A percentile compares a stretch with the other conserved stretches of the same genome.
phyloP scores from a whole-genome alignment of 2,329 filamentous ascomycete species.

The Alternaria consortialis region DNA sequence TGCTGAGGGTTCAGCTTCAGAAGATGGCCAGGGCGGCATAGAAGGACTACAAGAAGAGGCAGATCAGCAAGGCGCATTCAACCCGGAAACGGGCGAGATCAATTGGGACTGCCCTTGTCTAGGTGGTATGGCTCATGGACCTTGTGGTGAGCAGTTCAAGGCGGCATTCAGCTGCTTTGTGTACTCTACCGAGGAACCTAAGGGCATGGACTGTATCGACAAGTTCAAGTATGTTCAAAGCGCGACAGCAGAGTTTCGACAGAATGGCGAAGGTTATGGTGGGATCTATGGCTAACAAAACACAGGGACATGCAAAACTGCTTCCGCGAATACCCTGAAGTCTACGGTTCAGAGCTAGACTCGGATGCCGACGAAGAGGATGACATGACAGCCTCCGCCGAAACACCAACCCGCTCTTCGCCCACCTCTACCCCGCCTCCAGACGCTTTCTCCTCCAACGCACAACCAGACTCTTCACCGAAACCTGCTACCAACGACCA shows the following conservation, averaged over 20 bases:
- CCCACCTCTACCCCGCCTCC: neutral
- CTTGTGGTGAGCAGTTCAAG: constrained; percentile 95
- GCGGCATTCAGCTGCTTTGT: constrained; percentile 98
- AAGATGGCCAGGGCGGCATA: constrained; percentile 48
- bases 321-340: constrained; percentile 89
- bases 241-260: neutral
- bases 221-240: constrained; percentile 83
- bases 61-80: constrained; percentile 88
- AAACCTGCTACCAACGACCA: constrained; percentile 15
- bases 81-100: constrained; percentile 98
- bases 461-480: constrained; percentile 2
- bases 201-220: constrained; percentile 97
- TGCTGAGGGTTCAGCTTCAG: constrained; percentile 17
- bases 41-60: constrained; percentile 80
- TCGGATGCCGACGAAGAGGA: constrained; percentile 79
- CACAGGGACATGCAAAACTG: constrained; percentile 93
- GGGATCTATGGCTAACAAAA: constrained; percentile 11
- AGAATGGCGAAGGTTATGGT: neutral
- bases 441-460: constrained; percentile 4
- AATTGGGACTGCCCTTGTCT: constrained; percentile 99
- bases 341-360: constrained; percentile 88
- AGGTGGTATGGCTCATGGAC: constrained; percentile 95
- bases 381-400: constrained; percentile 41
- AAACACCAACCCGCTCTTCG: constrained; percentile 11
- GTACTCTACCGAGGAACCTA: constrained; percentile 91